Percentiles rank a stretch among this genome's conserved stretches.
phyloP scores from a whole-genome alignment of 2,329 filamentous ascomycete genomes.

The Cladophialophora immunda region DNA sequence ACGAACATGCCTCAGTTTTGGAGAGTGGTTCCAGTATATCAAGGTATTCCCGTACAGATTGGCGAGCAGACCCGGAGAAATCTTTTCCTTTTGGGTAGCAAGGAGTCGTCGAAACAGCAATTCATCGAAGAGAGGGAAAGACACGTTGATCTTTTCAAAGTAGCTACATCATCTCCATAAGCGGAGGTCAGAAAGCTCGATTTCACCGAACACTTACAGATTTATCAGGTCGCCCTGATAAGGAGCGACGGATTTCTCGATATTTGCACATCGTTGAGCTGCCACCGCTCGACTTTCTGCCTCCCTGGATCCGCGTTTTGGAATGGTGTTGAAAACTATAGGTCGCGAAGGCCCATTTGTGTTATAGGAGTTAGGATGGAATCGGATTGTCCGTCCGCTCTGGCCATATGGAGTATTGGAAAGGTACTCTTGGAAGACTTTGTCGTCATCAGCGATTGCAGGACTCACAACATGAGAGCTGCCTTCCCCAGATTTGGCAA shows the following conservation, averaged over 20 bases:
- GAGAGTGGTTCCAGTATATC: constrained; percentile 64
- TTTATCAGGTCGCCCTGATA: constrained; percentile 60
- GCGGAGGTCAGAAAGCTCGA: no score
- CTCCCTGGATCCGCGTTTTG: constrained; percentile 45
- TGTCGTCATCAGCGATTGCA: constrained; percentile 66
- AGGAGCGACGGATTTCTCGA: constrained; percentile 68
- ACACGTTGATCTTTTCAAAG: constrained; percentile 63
- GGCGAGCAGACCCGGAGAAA: constrained; percentile 64
- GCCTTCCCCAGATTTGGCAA: constrained; percentile 18
- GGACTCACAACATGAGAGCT: constrained; percentile 65
- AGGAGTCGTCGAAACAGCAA: constrained; percentile 61
- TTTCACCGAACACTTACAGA: constrained; percentile 54
- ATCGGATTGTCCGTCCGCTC: constrained; percentile 33
- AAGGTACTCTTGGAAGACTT: constrained; percentile 66
- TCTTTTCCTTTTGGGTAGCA: constrained; percentile 56
- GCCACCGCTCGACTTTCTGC: constrained; percentile 53
- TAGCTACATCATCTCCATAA: no score
- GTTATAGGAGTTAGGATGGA: constrained; percentile 45
- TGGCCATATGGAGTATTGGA: constrained; percentile 49
- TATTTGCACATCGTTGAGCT: constrained; percentile 62
- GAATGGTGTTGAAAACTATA: constrained; percentile 50
- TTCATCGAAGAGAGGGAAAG: constrained; percentile 68
- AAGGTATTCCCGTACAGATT: constrained; percentile 66
- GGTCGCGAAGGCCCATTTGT: constrained; percentile 48
- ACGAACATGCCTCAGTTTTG: constrained; percentile 42